These are phyloP conservation scores for Penstemon barbatus DNA, from an alignment of 257 asterid genomes.

Conservation along the genomic window DNA sequence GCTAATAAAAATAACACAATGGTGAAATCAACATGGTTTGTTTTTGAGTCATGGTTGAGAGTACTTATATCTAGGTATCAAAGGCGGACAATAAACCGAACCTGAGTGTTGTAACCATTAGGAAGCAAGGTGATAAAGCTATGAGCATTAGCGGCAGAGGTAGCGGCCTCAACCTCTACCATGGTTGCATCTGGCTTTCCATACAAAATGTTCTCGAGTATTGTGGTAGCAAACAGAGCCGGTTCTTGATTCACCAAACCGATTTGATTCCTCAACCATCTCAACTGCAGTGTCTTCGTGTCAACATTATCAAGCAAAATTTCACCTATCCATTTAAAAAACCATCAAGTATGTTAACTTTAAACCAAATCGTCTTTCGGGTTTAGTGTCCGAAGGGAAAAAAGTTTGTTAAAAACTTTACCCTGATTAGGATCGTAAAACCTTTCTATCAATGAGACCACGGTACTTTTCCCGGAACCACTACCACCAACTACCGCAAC, in stretches of 20 bases:
- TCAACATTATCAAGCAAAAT: constrained; percentile 80
- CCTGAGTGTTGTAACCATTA: constrained; percentile 94
- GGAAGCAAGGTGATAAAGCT: constrained; percentile 89
- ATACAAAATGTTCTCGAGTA: constrained; percentile 85
- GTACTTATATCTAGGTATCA: not conserved
- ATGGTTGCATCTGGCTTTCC: constrained; percentile 95
- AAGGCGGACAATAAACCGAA: constrained; percentile 19
- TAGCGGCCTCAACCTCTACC: constrained; percentile 90
- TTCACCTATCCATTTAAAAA: constrained; percentile 56
- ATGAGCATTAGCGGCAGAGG: constrained; percentile 96
- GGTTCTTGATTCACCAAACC: constrained; percentile 99
- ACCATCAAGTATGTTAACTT: constrained; percentile 4
- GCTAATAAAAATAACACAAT: no score
- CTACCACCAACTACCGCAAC: constrained; percentile 99
- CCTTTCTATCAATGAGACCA: constrained; percentile 86
- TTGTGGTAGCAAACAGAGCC: constrained; percentile 94
- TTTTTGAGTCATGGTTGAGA: not conserved
- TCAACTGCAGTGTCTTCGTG: constrained; percentile 77
- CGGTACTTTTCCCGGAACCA: constrained; percentile 98
- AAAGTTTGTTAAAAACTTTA: constrained; percentile 32
- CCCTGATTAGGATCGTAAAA: constrained; percentile 95
- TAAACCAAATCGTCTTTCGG: not conserved
- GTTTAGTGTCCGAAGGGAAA: not conserved
- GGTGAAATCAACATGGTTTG: no score
- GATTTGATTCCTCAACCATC: constrained; percentile 90